These are phyloP conservation scores for Mercurialis annua DNA, from an alignment of 345 rosid genomes.

Conservation along the genomic window DNA sequence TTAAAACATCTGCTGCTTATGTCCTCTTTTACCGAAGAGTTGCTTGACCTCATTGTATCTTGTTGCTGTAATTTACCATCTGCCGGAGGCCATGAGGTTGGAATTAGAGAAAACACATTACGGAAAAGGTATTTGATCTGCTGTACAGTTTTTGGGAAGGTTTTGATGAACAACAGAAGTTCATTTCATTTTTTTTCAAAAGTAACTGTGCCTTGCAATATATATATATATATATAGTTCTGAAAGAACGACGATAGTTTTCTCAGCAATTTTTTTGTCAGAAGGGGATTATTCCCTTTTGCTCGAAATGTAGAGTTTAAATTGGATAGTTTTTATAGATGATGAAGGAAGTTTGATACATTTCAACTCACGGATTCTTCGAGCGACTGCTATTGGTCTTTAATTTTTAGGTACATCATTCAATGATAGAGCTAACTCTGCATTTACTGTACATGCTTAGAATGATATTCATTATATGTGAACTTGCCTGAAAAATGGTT, in stretches of 20 bases:
- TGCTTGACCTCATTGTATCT: not conserved
- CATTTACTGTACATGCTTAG: too few species aligned
- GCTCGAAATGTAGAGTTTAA: constrained; percentile 1
- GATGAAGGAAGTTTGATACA: not conserved
- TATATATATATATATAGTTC: not conserved
- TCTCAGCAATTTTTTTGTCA: not conserved
- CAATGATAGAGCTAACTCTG: too few species aligned
- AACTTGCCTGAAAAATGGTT: too few species aligned
- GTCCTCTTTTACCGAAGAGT: constrained; percentile 27
- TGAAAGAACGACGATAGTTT: not conserved
- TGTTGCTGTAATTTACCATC: not conserved
- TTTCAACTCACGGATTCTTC: not conserved
- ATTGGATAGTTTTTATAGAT: too few species aligned
- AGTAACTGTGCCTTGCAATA: not conserved
- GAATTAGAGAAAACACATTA: not conserved
- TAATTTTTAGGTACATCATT: too few species aligned
- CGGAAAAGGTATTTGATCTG: not conserved
- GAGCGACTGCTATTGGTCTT: not conserved
- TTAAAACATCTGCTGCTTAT: constrained; percentile 24
- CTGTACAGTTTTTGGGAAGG: not conserved
- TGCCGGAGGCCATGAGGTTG: not conserved
- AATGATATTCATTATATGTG: too few species aligned
- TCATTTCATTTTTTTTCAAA: not conserved
- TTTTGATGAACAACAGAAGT: not conserved
- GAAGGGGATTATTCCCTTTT: not conserved